Evolutionary conservation across 495 filamentous ascomycete species (phyloP).

Genomic region (Xylaria intraflava): DNA sequence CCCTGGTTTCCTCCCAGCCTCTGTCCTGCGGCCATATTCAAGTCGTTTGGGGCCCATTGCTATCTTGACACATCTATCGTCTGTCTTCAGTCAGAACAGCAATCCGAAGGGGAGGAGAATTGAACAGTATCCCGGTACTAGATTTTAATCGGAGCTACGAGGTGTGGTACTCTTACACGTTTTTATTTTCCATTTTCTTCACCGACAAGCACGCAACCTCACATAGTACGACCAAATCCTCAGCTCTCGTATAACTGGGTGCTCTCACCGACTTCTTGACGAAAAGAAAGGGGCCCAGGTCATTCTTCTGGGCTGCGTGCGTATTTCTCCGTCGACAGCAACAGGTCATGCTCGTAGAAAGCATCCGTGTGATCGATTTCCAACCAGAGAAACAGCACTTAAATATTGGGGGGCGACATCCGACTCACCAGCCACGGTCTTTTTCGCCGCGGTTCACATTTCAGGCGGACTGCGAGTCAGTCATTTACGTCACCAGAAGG

Average conservation of each 20-base stretch:
- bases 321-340: background rate
- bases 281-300: background rate
- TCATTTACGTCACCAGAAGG: no score
- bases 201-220: slow-evolving; percentile 6
- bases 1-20: background rate
- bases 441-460: background rate
- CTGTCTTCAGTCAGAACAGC: background rate
- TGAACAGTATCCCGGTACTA: background rate
- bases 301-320: background rate
- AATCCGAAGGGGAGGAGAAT: background rate
- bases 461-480: background rate
- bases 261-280: slow-evolving; percentile 2
- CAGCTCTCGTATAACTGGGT: slow-evolving; percentile 1
- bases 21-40: background rate
- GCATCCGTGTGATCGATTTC: slow-evolving; percentile 4
- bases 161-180: background rate
- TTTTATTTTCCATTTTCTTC: slow-evolving; percentile 1
- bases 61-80: background rate
- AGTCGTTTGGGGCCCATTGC: background rate
- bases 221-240: background rate
- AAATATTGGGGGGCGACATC: slow-evolving; percentile 1
- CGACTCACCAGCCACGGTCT: background rate
- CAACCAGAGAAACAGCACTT: slow-evolving; percentile 7
- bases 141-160: background rate
- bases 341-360: slow-evolving; percentile 11